phyloP scores from a whole-genome alignment of 2,329 filamentous ascomycete species.

The Dichotomopilus funicola region DNA sequence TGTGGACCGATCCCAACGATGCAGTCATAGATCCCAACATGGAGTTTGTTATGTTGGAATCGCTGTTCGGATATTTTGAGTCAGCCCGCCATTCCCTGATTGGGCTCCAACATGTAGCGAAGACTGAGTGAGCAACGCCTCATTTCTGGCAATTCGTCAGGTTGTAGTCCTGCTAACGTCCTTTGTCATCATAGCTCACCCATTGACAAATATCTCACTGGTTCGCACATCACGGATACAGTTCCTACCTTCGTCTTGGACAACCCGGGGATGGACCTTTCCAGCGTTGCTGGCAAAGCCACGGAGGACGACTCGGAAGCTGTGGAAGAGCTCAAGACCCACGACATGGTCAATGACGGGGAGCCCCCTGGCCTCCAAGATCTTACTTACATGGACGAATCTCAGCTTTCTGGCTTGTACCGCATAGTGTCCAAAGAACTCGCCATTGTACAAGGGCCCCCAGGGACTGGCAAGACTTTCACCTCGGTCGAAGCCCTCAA shows the following conservation, averaged over 20 bases:
- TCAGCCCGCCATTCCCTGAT: slow-evolving; percentile 64
- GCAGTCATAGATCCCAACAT: slow-evolving; percentile 59
- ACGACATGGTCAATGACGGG: slow-evolving; percentile 16
- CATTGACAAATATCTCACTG: slow-evolving; percentile 55
- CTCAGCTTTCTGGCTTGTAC: slow-evolving; percentile 62
- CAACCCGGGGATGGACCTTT: slow-evolving; percentile 29
- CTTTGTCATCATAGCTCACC: slow-evolving; percentile 40
- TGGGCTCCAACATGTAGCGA: slow-evolving; percentile 57
- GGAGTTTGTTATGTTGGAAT: slow-evolving; percentile 74
- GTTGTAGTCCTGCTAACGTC: not conserved
- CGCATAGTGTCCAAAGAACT: slow-evolving; percentile 66
- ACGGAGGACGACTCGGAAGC: slow-evolving; percentile 15
- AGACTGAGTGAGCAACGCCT: slow-evolving; percentile 34
- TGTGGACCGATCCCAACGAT: slow-evolving; percentile 57
- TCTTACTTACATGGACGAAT: slow-evolving; percentile 53
- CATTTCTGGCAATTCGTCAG: slow-evolving; percentile 14
- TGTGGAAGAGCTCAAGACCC: slow-evolving; percentile 12
- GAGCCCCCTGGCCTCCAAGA: slow-evolving; percentile 21
- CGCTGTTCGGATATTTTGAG: slow-evolving; percentile 69
- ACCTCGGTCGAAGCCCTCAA: slow-evolving; percentile 68
- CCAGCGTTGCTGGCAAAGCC: slow-evolving; percentile 27
- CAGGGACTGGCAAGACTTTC: slow-evolving; percentile 69
- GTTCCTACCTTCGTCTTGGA: slow-evolving; percentile 28
- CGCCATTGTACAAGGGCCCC: slow-evolving; percentile 77
- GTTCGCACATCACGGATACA: slow-evolving; percentile 32